Percentiles rank a stretch among this genome's conserved stretches.
Conservation (phyloP, 352 stramenopile genomes). For the Blastocystis sp. region DNA sequence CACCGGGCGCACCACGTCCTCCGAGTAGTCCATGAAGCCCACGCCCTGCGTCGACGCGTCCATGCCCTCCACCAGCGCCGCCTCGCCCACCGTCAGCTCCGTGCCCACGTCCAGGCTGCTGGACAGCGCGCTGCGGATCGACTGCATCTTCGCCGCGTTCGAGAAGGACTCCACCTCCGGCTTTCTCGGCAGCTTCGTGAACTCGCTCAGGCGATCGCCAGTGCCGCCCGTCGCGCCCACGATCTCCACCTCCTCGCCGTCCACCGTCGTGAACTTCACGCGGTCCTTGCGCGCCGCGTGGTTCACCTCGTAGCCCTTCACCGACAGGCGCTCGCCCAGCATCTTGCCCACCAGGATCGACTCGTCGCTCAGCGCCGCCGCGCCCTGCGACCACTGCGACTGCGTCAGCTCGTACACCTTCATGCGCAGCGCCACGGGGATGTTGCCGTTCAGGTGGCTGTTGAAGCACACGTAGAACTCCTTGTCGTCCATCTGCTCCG, state of each 20-base stretch:
- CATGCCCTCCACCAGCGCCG: slow-evolving; percentile 30
- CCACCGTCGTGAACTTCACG: slow-evolving; percentile 22
- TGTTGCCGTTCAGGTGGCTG: slow-evolving; percentile 48
- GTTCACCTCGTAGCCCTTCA: slow-evolving; percentile 44
- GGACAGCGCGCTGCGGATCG: slow-evolving; percentile 2
- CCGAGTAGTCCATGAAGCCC: slow-evolving; percentile 5
- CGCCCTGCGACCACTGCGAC: slow-evolving; percentile 55
- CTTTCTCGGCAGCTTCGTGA: slow-evolving; percentile 22
- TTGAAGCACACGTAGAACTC: slow-evolving; percentile 61
- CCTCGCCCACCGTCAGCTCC: not conserved
- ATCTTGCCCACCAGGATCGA: not conserved
- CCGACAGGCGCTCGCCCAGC: slow-evolving; percentile 30
- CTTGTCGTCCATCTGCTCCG: not conserved
- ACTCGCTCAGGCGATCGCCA: slow-evolving; percentile 32
- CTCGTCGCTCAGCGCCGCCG: not conserved
- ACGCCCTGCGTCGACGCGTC: slow-evolving; percentile 30
- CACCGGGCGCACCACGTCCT: not conserved
- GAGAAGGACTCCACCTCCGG: not conserved
- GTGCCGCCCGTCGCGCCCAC: slow-evolving; percentile 21
- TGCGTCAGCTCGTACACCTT: slow-evolving; percentile 39
- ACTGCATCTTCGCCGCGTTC: slow-evolving; percentile 7
- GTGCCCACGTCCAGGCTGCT: slow-evolving; percentile 7
- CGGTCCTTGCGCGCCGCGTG: not conserved
- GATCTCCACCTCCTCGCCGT: slow-evolving; percentile 39
- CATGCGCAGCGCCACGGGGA: slow-evolving; percentile 35